Conservation (phyloP, 2,329 filamentous ascomycete genomes). For the Cladosporium sp. region DNA sequence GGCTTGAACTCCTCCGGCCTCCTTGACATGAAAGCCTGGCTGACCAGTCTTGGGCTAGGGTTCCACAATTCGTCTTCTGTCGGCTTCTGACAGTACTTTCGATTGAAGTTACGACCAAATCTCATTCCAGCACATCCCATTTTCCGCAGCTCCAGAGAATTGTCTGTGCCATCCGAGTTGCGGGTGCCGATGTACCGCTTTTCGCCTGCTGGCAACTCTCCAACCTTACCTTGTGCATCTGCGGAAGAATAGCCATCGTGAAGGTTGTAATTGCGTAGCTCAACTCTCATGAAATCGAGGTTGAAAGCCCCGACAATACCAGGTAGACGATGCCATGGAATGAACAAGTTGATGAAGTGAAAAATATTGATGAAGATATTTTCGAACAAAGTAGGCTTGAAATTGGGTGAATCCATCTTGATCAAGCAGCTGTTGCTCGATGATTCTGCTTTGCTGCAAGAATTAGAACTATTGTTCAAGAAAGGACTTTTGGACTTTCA, state of each 20-base stretch:
- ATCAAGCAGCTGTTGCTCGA: not conserved
- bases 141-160: conserved; percentile 37
- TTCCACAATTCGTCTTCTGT: conserved; percentile 40
- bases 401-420: conserved; percentile 14
- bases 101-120: conserved; percentile 43
- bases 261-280: conserved; percentile 43
- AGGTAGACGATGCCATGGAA: conserved; percentile 44
- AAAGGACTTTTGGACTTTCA: not conserved
- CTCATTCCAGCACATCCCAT: conserved; percentile 46
- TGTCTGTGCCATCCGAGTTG: conserved; percentile 44
- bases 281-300: conserved; percentile 38
- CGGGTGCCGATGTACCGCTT: conserved; percentile 34
- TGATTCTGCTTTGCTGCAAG: not conserved
- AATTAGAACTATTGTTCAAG: not conserved
- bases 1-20: conserved; percentile 38
- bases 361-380: conserved; percentile 31
- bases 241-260: conserved; percentile 40
- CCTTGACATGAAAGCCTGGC: conserved; percentile 39
- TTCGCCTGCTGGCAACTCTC: conserved; percentile 28
- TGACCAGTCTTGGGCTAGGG: conserved; percentile 43
- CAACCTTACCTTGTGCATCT: conserved; percentile 34
- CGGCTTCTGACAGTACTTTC: conserved; percentile 35
- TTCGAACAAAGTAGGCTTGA: conserved; percentile 28
- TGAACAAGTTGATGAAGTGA: conserved; percentile 35
- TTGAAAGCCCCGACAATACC: conserved; percentile 40